Evolutionary conservation across 2,329 filamentous ascomycete genomes (phyloP).

Genomic region (Elsinoe necatrix): DNA sequence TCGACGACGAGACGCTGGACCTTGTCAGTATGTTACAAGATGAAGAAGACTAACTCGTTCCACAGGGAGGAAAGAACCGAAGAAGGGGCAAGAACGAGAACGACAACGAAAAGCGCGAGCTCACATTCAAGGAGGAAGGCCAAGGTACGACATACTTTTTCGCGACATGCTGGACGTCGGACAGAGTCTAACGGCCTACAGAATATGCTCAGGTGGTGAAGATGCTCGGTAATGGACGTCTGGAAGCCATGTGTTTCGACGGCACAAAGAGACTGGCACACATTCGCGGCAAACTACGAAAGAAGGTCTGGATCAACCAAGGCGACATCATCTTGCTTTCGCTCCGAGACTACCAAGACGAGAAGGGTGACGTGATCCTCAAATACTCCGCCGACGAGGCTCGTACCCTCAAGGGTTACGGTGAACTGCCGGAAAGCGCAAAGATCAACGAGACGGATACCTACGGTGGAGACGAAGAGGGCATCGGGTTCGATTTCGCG

Average conservation of each 20-base stretch:
- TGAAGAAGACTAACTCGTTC: constrained; percentile 23
- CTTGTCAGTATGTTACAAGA: constrained; percentile 21
- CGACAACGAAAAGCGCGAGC: constrained; percentile 97
- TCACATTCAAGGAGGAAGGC: constrained; percentile 97
- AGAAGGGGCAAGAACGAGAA: constrained; percentile 80
- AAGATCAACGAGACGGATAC: constrained; percentile 99
- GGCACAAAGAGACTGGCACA: constrained; percentile 77
- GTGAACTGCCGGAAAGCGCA: constrained; percentile 90
- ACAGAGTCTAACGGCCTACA: constrained; percentile 25
- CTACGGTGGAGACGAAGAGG: constrained; percentile 81
- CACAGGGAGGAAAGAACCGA: constrained; percentile 93
- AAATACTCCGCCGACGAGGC: constrained; percentile 97
- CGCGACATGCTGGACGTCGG: background rate
- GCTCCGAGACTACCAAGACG: constrained; percentile 85
- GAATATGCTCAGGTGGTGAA: constrained; percentile 83
- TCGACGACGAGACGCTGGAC: constrained; percentile 13
- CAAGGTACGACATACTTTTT: constrained; percentile 50
- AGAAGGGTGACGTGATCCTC: constrained; percentile 86
- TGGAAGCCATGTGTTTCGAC: constrained; percentile 93
- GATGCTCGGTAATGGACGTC: constrained; percentile 92
- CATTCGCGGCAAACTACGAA: constrained; percentile 91
- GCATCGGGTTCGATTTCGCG: constrained; percentile 97
- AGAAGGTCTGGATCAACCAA: constrained; percentile 99
- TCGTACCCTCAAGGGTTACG: constrained; percentile 89
- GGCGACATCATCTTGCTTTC: constrained; percentile 86